Conservation (phyloP, 2,329 filamentous ascomycete genomes). For the Colletotrichum eleusines region DNA sequence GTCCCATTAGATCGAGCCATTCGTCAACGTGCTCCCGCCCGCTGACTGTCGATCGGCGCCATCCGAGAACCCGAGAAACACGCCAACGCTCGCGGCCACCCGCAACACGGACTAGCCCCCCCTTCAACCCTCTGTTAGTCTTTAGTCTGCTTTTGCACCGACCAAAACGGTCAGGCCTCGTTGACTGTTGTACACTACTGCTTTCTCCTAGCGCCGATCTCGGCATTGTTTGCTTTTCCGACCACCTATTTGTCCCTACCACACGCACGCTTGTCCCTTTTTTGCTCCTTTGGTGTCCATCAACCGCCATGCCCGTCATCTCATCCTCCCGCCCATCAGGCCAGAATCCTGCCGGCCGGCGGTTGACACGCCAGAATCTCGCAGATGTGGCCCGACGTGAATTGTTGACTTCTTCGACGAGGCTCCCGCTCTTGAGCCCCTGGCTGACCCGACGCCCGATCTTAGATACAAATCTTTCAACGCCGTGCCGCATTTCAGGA, state of each 20-base stretch:
- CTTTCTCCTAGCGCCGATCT: conserved; percentile 17
- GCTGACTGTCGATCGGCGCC: conserved; percentile 16
- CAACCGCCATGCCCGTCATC: conserved; percentile 10
- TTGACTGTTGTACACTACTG: too few species aligned
- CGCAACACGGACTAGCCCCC: not conserved
- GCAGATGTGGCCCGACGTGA: not conserved
- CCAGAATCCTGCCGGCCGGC: not conserved
- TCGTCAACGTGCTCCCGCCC: conserved; percentile 33
- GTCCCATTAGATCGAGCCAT: conserved; percentile 35
- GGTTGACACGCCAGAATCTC: not conserved
- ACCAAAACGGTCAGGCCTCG: not conserved
- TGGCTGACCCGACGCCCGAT: conserved; percentile 6
- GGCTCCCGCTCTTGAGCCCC: conserved; percentile 18
- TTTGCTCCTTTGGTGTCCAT: not conserved
- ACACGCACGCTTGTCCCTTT: not conserved
- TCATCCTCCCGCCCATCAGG: conserved; percentile 5
- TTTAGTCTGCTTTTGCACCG: conserved; percentile 3
- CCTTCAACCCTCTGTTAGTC: conserved; percentile 10
- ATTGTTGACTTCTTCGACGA: conserved; percentile 5
- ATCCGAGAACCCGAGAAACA: conserved; percentile 21
- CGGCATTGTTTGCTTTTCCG: not conserved
- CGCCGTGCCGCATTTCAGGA: conserved; percentile 16
- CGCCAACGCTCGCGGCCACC: not conserved
- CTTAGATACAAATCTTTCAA: conserved; percentile 13
- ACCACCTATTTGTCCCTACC: not conserved